Base-by-base conservation (phyloP, 2,329 filamentous ascomycete species). In the Aspergillus fijiensis region DNA sequence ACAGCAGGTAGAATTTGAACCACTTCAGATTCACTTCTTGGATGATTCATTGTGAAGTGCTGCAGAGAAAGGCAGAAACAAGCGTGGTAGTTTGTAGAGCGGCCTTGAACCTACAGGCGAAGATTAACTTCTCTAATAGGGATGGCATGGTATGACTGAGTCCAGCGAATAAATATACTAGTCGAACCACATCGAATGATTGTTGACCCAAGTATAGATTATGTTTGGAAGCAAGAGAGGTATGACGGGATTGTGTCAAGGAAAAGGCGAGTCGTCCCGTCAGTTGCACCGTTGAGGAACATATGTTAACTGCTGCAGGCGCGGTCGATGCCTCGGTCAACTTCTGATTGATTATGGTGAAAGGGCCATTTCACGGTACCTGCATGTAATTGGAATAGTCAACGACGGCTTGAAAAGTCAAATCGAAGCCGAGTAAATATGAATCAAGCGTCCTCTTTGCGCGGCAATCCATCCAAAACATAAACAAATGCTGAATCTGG, bases 131-230 rank as follows among this genome's bases (percentile, higher is more conserved):
- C 60, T 60, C 60, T 42, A 58, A 57, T 74, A 63, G 62, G 63
- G 66, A 60, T 72, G 59, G 69, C 74, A 76, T 76, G 70, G 70
- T 76, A 65, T 67, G 69, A 65, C 67, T 58, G 58, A 63, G 57
- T 60, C 61, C 61, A 27, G 57, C 23, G 42, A 60, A 19, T 42
- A 29, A 49, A 49, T 35, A 53, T 61, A 51, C 33, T 49, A 48
- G 51, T 29, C 23, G 49, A 25, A 52, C 56, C 42, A 47, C 31
- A 49, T 29, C 35, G 49, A 47, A 53, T 52, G 51, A 47, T 31
- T 55, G 42, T 51, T 31, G 60, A 57, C 45, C 48, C 14, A 39
- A 16, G 42, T 35, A 39, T 29, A 35, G 11, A 16, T 35, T 16
- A 19, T 16, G 3, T n/a, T 6, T 19, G n/a, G 39, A 35, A 19